Conservation (phyloP, 345 rosid species). For the Euphorbia pulcherrima region DNA sequence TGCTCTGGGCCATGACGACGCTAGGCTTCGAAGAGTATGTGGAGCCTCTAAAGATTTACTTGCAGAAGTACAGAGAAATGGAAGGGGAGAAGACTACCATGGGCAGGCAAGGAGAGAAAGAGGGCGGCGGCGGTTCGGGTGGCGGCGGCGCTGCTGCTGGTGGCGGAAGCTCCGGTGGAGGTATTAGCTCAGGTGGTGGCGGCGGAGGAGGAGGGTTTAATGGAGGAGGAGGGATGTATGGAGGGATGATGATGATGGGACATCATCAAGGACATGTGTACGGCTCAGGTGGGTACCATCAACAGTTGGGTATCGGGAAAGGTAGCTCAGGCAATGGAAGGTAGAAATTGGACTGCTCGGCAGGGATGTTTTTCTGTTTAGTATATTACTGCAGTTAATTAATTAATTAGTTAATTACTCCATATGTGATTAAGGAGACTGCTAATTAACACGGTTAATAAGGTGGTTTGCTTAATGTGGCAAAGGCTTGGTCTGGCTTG, state of each 20-base stretch:
- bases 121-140: slow-evolving; percentile 27
- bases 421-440: background rate
- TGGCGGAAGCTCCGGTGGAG: slow-evolving; percentile 17
- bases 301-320: slow-evolving; percentile 29
- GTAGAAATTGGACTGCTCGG: background rate
- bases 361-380: background rate
- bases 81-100: slow-evolving; percentile 55
- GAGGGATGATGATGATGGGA: slow-evolving; percentile 24
- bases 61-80: slow-evolving; percentile 70
- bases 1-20: slow-evolving; percentile 79
- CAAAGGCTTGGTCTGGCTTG: too few species aligned
- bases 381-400: background rate
- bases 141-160: slow-evolving; percentile 20
- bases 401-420: background rate
- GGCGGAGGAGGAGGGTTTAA: background rate
- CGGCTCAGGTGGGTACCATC: slow-evolving; percentile 28
- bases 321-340: slow-evolving; percentile 24
- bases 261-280: slow-evolving; percentile 11
- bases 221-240: slow-evolving; percentile 28
- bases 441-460: background rate
- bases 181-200: background rate
- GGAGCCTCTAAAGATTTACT: slow-evolving; percentile 59
- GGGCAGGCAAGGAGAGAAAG: slow-evolving; percentile 43
- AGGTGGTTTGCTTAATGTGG: background rate
- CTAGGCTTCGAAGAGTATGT: slow-evolving; percentile 73